These are phyloP conservation scores for Yamadazyma takamatsuzukensis DNA, from an alignment of 805 yeast species.

Conservation along the genomic window DNA sequence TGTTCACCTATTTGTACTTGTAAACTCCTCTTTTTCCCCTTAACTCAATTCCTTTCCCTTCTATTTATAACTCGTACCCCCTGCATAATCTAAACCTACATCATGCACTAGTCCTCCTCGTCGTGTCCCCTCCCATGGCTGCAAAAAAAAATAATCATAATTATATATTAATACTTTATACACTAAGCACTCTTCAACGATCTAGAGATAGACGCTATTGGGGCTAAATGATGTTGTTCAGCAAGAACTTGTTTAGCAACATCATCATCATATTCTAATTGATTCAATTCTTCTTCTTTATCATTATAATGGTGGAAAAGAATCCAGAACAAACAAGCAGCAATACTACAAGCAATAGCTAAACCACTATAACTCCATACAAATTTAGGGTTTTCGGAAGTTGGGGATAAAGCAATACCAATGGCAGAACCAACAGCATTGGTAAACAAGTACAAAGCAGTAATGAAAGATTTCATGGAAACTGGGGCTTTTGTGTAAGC, in stretches of 20 bases:
- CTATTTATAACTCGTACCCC: no score
- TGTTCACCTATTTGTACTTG: no score
- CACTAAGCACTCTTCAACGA: slow-evolving; percentile 17
- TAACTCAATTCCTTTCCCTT: no score
- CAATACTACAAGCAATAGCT: slow-evolving; percentile 53
- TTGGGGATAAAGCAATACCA: slow-evolving; percentile 68
- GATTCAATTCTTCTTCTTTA: slow-evolving; percentile 56
- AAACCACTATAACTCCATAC: slow-evolving; percentile 68
- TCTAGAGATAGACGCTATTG: slow-evolving; percentile 17
- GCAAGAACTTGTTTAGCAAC: slow-evolving; percentile 4
- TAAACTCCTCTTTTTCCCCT: no score
- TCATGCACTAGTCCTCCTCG: no score
- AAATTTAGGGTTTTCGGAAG: slow-evolving; percentile 65
- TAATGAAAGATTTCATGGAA: slow-evolving; percentile 60
- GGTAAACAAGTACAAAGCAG: slow-evolving; percentile 64
- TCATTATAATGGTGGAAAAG: slow-evolving; percentile 52
- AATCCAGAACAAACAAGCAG: slow-evolving; percentile 62
- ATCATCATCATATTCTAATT: slow-evolving; percentile 37
- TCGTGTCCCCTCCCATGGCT: no score
- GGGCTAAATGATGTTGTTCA: slow-evolving; percentile 13
- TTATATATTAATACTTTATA: no score
- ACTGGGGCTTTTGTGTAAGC: slow-evolving; percentile 82
- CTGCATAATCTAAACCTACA: no score
- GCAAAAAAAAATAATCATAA: no score
- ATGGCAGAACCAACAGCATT: slow-evolving; percentile 76